These are phyloP conservation scores for Calonectria crousiana DNA, from an alignment of 2,329 filamentous ascomycete genomes.

Conservation along the genomic window DNA sequence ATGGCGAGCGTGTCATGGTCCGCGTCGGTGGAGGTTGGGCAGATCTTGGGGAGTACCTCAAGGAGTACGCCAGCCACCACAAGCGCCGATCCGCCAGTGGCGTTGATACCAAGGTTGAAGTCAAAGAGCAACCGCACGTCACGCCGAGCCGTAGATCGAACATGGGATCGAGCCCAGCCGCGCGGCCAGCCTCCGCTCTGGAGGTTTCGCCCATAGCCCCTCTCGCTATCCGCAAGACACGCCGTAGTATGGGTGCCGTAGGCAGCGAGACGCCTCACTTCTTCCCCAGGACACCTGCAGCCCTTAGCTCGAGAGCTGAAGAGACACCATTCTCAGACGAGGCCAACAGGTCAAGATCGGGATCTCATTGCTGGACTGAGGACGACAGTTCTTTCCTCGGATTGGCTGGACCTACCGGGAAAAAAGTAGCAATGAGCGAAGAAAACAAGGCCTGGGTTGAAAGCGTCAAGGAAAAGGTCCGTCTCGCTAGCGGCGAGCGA, in stretches of 20 bases:
- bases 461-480: conserved; percentile 84
- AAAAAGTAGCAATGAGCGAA: conserved; percentile 74
- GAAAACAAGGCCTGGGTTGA: conserved; percentile 86
- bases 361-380: conserved; percentile 69
- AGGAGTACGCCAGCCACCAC: conserved; percentile 93
- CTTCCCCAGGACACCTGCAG: conserved; percentile 58
- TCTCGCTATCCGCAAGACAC: conserved; percentile 67
- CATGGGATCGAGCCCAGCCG: conserved; percentile 55
- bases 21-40: conserved; percentile 98
- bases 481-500: conserved; percentile 74
- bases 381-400: conserved; percentile 72
- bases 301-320: conserved; percentile 46
- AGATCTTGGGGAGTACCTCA: conserved; percentile 92
- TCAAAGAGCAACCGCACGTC: conserved; percentile 62
- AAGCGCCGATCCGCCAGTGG: conserved; percentile 72
- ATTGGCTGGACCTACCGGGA: conserved; percentile 77
- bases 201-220: conserved; percentile 58
- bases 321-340: conserved; percentile 59
- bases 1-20: conserved; percentile 95
- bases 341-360: conserved; percentile 62
- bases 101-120: conserved; percentile 67
- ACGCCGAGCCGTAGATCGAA: conserved; percentile 43
- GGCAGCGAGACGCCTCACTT: conserved; percentile 48
- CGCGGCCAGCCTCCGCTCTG: conserved; percentile 56
- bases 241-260: conserved; percentile 57